Percentiles rank a stretch among this genome's conserved stretches.
Conservation (phyloP, 345 rosid species). For the Lepidium africanum region DNA sequence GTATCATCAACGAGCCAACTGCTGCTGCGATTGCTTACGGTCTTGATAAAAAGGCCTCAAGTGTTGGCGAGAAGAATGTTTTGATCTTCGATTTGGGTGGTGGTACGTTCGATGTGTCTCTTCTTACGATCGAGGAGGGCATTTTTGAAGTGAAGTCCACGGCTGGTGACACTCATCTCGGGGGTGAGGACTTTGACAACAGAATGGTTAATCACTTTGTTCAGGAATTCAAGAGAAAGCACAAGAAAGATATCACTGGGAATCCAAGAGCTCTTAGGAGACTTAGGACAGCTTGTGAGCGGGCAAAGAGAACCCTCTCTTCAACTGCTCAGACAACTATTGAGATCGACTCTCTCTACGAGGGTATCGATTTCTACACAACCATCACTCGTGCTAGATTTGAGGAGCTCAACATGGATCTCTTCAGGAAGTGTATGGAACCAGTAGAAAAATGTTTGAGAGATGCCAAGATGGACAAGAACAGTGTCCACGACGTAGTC, state of each 20-base stretch:
- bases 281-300: constrained; percentile 57
- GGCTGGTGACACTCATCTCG: constrained; percentile 55
- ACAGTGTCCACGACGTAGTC: constrained; percentile 44
- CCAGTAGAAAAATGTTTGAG: constrained; percentile 54
- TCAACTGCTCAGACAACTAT: constrained; percentile 59
- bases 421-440: constrained; percentile 54
- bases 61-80: constrained; percentile 57
- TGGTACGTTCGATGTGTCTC: constrained; percentile 61
- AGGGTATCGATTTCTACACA: constrained; percentile 47
- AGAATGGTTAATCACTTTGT: constrained; percentile 57
- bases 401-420: constrained; percentile 45
- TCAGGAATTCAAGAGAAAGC: constrained; percentile 51
- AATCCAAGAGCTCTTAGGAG: constrained; percentile 56
- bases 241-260: constrained; percentile 50
- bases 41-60: constrained; percentile 33
- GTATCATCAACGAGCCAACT: constrained; percentile 38
- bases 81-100: constrained; percentile 58
- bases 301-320: constrained; percentile 61
- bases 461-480: constrained; percentile 66
- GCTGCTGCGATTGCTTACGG: constrained; percentile 45
- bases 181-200: constrained; percentile 45
- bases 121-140: constrained; percentile 54
- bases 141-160: constrained; percentile 54
- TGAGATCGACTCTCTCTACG: constrained; percentile 45
- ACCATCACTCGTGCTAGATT: constrained; percentile 45